Conservation (phyloP, 2,329 filamentous ascomycete genomes). For the Zalaria obscura region DNA sequence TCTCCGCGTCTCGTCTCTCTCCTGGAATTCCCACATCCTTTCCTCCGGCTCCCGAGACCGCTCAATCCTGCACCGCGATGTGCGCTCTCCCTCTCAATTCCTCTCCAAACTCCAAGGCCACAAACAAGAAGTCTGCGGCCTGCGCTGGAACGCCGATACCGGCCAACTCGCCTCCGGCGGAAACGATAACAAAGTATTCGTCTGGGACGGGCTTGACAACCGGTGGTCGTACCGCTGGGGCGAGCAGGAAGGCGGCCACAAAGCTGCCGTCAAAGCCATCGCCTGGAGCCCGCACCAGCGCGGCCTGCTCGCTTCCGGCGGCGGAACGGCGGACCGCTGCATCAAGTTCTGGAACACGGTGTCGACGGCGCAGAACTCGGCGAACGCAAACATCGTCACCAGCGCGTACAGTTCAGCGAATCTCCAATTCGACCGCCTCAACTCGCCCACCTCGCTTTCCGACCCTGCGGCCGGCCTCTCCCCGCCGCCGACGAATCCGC, state of each 20-base stretch:
- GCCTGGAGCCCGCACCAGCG: slow-evolving; percentile 96
- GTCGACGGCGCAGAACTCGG: slow-evolving; percentile 24
- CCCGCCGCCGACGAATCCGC: slow-evolving; percentile 27
- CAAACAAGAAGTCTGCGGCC: slow-evolving; percentile 93
- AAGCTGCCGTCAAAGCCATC: slow-evolving; percentile 92
- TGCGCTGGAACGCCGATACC: slow-evolving; percentile 95
- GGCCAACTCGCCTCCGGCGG: slow-evolving; percentile 89
- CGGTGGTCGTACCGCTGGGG: slow-evolving; percentile 87
- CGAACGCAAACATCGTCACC: slow-evolving; percentile 18
- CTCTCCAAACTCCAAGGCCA: slow-evolving; percentile 77
- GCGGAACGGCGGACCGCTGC: slow-evolving; percentile 85
- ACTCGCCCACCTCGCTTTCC: slow-evolving; percentile 12
- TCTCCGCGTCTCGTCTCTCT: slow-evolving; percentile 78
- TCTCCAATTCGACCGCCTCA: slow-evolving; percentile 11
- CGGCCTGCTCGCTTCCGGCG: slow-evolving; percentile 84
- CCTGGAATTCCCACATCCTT: slow-evolving; percentile 96
- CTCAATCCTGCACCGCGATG: slow-evolving; percentile 88
- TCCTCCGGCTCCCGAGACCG: slow-evolving; percentile 91
- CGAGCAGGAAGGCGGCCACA: slow-evolving; percentile 90
- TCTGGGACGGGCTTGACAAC: slow-evolving; percentile 94
- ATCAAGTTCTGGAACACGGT: slow-evolving; percentile 96
- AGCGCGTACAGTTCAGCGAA: slow-evolving; percentile 6
- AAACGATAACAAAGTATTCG: slow-evolving; percentile 97
- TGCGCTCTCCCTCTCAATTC: slow-evolving; percentile 83
- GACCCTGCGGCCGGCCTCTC: slow-evolving; percentile 17